Percentiles rank a stretch among this genome's conserved stretches.
These are phyloP conservation scores for Verticillium klebahnii DNA, from an alignment of 2,329 filamentous ascomycete species.

Conservation along the genomic window DNA sequence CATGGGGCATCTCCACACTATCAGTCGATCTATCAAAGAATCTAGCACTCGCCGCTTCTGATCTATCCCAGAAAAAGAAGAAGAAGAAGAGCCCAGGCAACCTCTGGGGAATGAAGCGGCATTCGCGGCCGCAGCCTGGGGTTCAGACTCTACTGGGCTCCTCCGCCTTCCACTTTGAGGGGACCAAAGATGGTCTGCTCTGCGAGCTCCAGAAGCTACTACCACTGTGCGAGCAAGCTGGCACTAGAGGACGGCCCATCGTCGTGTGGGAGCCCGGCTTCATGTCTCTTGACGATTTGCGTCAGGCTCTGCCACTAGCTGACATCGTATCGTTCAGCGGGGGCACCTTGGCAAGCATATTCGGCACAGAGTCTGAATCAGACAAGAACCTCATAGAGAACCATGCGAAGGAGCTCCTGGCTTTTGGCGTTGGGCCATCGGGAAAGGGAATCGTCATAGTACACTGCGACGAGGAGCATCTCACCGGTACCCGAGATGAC, in stretches of 20 bases:
- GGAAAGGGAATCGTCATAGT: not conserved
- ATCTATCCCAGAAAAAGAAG: not conserved
- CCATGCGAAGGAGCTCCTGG: not conserved
- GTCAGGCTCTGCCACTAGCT: not conserved
- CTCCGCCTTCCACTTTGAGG: not conserved
- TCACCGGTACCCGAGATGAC: not conserved
- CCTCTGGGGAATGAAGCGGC: not conserved
- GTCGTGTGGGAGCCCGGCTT: slow-evolving; percentile 4
- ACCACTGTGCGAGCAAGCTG: not conserved
- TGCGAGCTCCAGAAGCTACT: not conserved
- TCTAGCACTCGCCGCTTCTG: not conserved
- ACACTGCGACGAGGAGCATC: slow-evolving; percentile 1
- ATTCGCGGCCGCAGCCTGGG: slow-evolving; percentile 1
- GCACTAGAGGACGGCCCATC: accelerated
- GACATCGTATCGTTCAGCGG: not conserved
- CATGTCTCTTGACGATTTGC: not conserved
- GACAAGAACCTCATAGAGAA: not conserved
- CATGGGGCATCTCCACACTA: not conserved
- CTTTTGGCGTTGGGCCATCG: not conserved
- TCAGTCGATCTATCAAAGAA: not conserved
- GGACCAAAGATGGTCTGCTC: not conserved
- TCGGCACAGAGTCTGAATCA: not conserved
- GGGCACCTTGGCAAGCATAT: not conserved
- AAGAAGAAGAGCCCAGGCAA: not conserved
- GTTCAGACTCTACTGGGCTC: not conserved